Evolutionary conservation across 2,329 filamentous ascomycete species (phyloP), one percentile per base, ranked within the genome.

Genomic region (Pleomassaria siparia): DNA sequence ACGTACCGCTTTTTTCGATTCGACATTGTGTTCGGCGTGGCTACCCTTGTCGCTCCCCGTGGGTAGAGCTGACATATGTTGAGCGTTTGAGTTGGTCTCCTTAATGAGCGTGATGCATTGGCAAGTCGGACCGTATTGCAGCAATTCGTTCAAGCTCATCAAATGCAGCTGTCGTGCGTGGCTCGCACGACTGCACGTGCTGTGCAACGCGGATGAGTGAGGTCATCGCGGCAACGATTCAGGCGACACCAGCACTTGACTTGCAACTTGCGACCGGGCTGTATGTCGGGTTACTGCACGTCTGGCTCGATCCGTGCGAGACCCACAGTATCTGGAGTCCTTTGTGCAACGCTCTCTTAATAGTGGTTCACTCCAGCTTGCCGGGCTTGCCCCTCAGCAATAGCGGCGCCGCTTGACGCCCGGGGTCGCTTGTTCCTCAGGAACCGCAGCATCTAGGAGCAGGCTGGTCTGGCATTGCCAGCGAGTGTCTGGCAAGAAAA

Each of bases 281-380:
- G 44, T 43, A 57, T 51, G 57, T 57, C 53, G 58, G 55, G 54
- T 53, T 49, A 35, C 59, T 66, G 62, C 62, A 65, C 55, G 60
- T 62, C 47, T 54, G 47, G 54, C 63, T 64, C 51, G 51, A 66
- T 66, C 21, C 40, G 60, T 60, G 24, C 46, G 63, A 57, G 50
- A 53, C 41, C 54, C 48, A 50, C 44, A 53, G 50, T 44, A 46
- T 55, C 53, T 49, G 56, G 51, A 47, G 50, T 55, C 49, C 40
- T 29, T 52, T 53, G 63, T 64, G 60, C 53, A 58, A 66, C 57
- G 43, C 41, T 46, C 52, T 52, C 51, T 53, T 51, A 58, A 56
- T 54, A 52, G 51, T 58, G 49, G 58, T 64, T 59, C 55, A 56
- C 50, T 37, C 46, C 53, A 52, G 51, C 47, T 51, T 22, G 50